These are phyloP conservation scores for Chrysochromulina parva DNA, from an alignment of 78 protist species.

Conservation along the genomic window DNA sequence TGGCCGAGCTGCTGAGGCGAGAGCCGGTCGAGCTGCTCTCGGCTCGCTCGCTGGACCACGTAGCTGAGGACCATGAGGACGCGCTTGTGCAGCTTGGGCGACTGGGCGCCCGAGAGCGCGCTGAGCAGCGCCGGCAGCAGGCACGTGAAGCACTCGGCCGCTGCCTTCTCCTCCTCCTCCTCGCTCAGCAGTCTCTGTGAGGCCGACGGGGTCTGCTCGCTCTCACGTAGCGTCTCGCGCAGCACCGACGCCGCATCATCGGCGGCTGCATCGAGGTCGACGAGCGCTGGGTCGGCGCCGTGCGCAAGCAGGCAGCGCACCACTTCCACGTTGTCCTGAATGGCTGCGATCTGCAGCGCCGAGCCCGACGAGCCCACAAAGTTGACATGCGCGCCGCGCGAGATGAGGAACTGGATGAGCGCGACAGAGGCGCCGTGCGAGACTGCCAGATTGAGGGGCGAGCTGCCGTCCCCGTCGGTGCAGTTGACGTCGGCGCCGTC, in stretches of 20 bases:
- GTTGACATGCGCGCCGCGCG: background rate
- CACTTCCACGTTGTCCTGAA: background rate
- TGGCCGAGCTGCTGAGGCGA: too few species aligned
- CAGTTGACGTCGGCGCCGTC: constrained; percentile 5
- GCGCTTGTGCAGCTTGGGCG: too few species aligned
- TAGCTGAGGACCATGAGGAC: too few species aligned
- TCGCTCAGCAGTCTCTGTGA: too few species aligned
- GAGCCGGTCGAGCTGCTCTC: too few species aligned
- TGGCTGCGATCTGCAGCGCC: background rate
- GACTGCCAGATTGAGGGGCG: background rate
- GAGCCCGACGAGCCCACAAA: background rate
- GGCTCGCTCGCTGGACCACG: too few species aligned
- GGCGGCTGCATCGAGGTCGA: background rate
- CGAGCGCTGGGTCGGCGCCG: background rate
- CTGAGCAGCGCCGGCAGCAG: too few species aligned
- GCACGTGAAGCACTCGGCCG: too few species aligned
- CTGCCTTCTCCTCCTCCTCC: too few species aligned
- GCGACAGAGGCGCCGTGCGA: background rate
- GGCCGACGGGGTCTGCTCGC: too few species aligned
- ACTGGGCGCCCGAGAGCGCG: too few species aligned
- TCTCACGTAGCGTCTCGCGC: background rate
- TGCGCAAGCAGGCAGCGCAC: background rate
- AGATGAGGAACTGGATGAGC: background rate
- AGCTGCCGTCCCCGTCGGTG: background rate
- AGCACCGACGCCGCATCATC: background rate